These are phyloP conservation scores for Chaetothyriales sp. DNA, from an alignment of 2,329 filamentous ascomycete genomes.

Conservation along the genomic window DNA sequence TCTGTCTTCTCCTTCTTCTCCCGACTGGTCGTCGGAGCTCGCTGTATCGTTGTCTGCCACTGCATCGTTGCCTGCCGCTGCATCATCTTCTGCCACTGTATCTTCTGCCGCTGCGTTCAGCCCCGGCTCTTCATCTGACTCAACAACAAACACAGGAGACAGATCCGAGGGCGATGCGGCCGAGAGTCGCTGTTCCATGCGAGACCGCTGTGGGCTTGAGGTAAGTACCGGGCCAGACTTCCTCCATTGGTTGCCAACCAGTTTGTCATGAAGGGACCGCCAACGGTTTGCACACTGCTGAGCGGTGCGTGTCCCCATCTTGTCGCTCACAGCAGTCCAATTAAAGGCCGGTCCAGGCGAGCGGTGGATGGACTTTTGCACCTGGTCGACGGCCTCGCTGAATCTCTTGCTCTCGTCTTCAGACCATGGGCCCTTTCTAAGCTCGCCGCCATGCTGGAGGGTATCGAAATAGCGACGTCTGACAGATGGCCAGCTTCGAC, in stretches of 20 bases:
- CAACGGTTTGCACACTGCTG: constrained; percentile 18
- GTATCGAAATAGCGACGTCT: constrained; percentile 30
- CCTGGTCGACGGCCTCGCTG: constrained; percentile 14
- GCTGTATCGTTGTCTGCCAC: neutral
- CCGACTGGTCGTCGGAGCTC: neutral
- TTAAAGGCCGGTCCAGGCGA: neutral
- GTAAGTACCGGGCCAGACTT: constrained; percentile 4
- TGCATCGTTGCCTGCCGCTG: neutral
- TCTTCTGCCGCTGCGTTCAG: too few species aligned
- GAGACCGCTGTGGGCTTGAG: constrained; percentile 7
- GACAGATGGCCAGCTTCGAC: constrained; percentile 27
- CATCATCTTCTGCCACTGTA: constrained; percentile 8
- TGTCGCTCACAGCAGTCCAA: constrained; percentile 16
- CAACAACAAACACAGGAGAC: neutral
- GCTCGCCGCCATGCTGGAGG: constrained; percentile 24
- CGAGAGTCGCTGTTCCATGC: constrained; percentile 9
- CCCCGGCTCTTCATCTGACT: constrained; percentile 9
- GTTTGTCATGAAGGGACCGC: constrained; percentile 10
- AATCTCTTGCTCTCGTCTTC: constrained; percentile 21
- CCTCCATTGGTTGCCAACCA: constrained; percentile 8
- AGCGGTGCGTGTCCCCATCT: constrained; percentile 12
- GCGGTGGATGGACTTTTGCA: constrained; percentile 5
- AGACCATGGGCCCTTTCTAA: constrained; percentile 25
- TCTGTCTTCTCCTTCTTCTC: neutral
- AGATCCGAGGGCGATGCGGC: neutral